These are phyloP conservation scores for Athelia sp. DNA, from an alignment of 1,284 basidiomycete genomes.

Conservation along the genomic window DNA sequence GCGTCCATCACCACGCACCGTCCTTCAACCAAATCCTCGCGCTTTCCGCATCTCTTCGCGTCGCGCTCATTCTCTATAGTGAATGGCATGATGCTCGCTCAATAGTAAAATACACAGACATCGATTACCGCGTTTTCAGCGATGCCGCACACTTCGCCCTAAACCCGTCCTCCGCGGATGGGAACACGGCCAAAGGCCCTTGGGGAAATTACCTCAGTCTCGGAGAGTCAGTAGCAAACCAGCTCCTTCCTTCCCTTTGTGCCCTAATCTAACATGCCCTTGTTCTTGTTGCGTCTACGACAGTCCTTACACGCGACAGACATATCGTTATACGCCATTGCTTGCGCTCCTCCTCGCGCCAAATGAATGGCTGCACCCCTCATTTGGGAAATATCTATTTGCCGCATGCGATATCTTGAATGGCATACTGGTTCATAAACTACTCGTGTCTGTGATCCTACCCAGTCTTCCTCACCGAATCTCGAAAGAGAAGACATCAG, in stretches of 20 bases:
- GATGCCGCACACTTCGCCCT: constrained; percentile 80
- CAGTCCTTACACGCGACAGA: constrained; percentile 90
- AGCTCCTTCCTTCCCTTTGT: neutral
- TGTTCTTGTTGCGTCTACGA: constrained; percentile 2
- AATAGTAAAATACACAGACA: constrained; percentile 92
- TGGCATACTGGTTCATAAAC: constrained; percentile 70
- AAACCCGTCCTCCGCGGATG: constrained; percentile 32
- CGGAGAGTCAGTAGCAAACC: constrained; percentile 63
- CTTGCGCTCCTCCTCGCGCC: constrained; percentile 82
- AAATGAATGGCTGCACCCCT: constrained; percentile 72
- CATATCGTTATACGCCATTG: constrained; percentile 95
- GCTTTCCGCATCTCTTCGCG: constrained; percentile 55
- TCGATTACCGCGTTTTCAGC: constrained; percentile 95
- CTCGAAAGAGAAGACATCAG: neutral
- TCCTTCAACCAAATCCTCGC: constrained; percentile 30
- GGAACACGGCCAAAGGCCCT: constrained; percentile 58
- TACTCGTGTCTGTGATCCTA: constrained; percentile 53
- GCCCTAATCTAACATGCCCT: constrained; percentile 1
- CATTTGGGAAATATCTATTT: constrained; percentile 91
- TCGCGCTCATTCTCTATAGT: constrained; percentile 76
- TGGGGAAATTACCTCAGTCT: constrained; percentile 42
- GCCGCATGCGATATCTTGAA: constrained; percentile 82
- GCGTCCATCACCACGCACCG: no score
- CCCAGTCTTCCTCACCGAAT: constrained; percentile 14
- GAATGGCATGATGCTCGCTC: constrained; percentile 84